Conservation (phyloP, 2,329 filamentous ascomycete genomes). For the Orbilia javanica region DNA sequence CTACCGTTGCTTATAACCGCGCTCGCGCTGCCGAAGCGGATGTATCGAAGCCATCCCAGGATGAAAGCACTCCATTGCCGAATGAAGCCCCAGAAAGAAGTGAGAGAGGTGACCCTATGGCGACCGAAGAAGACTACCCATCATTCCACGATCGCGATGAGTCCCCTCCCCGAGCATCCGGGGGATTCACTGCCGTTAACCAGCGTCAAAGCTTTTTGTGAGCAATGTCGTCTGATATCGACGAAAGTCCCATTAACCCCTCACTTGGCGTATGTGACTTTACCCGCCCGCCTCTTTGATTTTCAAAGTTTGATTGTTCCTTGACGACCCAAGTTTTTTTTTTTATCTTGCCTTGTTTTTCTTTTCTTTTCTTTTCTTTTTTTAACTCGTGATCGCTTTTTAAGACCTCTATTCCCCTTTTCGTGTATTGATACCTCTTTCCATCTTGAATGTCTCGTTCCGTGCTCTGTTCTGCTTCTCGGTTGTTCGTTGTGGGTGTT, state of each 20-base stretch:
- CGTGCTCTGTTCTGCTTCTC: constrained; percentile 5
- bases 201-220: constrained; percentile 56
- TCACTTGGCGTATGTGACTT: neutral
- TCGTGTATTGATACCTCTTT: constrained; percentile 38
- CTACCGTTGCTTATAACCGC: constrained; percentile 57
- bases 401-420: constrained; percentile 17
- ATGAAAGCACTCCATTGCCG: constrained; percentile 38
- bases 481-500: constrained; percentile 38
- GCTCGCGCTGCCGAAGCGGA: constrained; percentile 59
- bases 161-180: constrained; percentile 53
- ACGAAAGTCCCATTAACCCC: neutral
- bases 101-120: constrained; percentile 53
- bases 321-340: constrained; percentile 1
- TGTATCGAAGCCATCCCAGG: constrained; percentile 5
- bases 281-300: neutral
- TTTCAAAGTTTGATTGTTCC: neutral
- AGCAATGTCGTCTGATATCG: neutral
- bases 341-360: too few relatives aligned
- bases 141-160: constrained; percentile 51
- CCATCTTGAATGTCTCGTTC: constrained; percentile 5
- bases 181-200: constrained; percentile 62
- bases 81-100: constrained; percentile 56
- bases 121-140: constrained; percentile 54
- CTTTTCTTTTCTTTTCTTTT: neutral
- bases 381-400: neutral